Evolutionary conservation across 1,284 basidiomycete species (phyloP), one percentile per base, ranked within the genome.

Genomic region (Rhodotorula sp.): DNA sequence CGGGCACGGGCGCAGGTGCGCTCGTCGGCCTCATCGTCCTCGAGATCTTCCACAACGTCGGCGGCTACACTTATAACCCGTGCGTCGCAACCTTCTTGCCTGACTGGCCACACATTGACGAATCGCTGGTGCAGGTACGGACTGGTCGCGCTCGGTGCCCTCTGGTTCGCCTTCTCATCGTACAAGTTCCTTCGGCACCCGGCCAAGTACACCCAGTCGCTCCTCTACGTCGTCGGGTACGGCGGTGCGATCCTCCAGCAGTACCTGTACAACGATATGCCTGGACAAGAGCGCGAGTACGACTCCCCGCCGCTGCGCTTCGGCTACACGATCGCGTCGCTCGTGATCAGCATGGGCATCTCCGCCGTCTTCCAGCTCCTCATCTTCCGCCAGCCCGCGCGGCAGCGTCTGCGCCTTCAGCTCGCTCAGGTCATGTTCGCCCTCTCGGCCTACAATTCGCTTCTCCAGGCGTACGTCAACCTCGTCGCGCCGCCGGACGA

Each of bases 61-160:
- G 82, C 42, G 82, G 82, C 12, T 82, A 81, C 67, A 66, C 61
- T 21, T 82, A 80, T 71, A 83, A 83, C 64, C 82, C 82, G 69
- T 78, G 50, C 49, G 75, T 67, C 4, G 1, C 14, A 13, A 21
- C 8, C 16, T 17, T 5, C 12, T 4, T 23, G 14, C 53, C 12
- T 52, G 27, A 2, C 16, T 9, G 21, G 10, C 12, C 4, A 23
- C 5, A 0, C 16, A 9, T 8, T 49, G 21, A 50, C 60, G 12
- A 27, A 9, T 27, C 10, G 1, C 25, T 17, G 19, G 13, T 7
- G 21, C 61, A 64, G 62, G 10, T 71, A 66, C 52, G 72, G 72
- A 16, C 46, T 74, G 45, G 62, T 66, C 17, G 53, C 46, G 3
- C 50, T 69, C 27, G 64, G 67, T 12, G 64, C 66, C 5, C 50